Evolutionary conservation across 257 asterid genomes (phyloP).

Genomic region (Plantago elongata): DNA sequence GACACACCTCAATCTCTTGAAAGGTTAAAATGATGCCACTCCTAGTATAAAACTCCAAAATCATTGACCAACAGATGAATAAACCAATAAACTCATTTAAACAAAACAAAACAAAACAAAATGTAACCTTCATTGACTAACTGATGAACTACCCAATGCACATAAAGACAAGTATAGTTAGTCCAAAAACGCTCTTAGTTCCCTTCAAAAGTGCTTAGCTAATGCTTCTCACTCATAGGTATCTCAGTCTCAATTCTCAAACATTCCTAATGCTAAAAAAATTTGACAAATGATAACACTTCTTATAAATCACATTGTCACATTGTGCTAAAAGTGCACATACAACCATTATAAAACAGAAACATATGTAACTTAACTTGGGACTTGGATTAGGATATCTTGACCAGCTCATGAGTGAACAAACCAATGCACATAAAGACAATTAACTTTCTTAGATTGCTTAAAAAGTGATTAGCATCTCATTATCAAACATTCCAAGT

Average conservation of each 20-base stretch:
- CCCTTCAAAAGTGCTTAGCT: too few species aligned
- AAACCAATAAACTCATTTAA: background rate
- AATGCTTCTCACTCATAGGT: too few species aligned
- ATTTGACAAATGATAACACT: too few species aligned
- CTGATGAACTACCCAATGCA: constrained; percentile 11
- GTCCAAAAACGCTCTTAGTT: too few species aligned
- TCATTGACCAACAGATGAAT: constrained; percentile 27
- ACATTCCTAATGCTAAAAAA: too few species aligned
- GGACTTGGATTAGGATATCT: constrained; percentile 15
- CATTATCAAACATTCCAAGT: constrained; percentile 25
- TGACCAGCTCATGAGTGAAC: constrained; percentile 32
- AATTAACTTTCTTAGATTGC: constrained; percentile 1
- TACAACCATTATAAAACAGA: too few species aligned
- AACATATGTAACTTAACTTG: too few species aligned
- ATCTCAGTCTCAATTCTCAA: too few species aligned
- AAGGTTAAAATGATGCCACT: background rate
- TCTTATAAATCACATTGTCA: too few species aligned
- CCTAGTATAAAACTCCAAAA: constrained; percentile 8
- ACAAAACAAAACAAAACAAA: too few species aligned
- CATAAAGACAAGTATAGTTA: background rate
- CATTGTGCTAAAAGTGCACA: too few species aligned
- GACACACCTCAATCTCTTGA: constrained; percentile 19
- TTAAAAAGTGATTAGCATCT: constrained; percentile 18
- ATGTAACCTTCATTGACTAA: constrained; percentile 17
- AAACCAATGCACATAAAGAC: constrained; percentile 7